Evolutionary conservation across 75 land plant species (phyloP), one percentile per base, ranked within the genome.

Genomic region (Cryptomeria japonica): DNA sequence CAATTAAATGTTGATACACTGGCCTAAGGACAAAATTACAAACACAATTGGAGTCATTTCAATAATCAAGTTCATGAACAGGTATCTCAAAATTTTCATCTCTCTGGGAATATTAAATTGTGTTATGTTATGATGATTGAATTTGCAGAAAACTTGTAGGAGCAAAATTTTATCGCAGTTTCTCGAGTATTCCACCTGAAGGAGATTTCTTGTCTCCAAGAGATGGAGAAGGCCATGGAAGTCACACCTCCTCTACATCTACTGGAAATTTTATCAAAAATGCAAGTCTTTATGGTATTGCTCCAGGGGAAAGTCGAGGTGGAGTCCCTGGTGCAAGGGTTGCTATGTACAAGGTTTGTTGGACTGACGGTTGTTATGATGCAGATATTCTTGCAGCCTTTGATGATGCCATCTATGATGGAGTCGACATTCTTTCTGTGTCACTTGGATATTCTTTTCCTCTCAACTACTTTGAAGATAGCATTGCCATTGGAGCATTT

Each of bases 291-390:
- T 85, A 94, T 42, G 96, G 96, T 5, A 92, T 91, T 86, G 95
- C 94, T 6, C 32, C 55, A 4, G 97, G 97, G 0, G 93, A 93
- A 44, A 44, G 42, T 3, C 76, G 92, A 36, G 97, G 97, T 31
- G 91, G 93, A 88, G 97, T 97, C 6, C 96, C 99, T 13, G 82
- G 90, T 6, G 99, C 97, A 2, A 88, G 97, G 31, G 75, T 96
- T 28, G 97, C 99, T 12, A 94, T 87, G 2, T 97, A 97, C 88
- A 97, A 97, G 87, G 97, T 96, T 19, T 97, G 97, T 87, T 97
- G 96, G 97, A 83, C 46, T 2, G 89, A 88, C 9, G 95, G 93
- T 4, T 97, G 97, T 88, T 91, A 89, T 80, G 92, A 91, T 51
- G 94, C 97, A 12, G 95, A 95, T 85, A 93, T 97, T 47, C 90